A percentile compares a stretch with the other conserved stretches of the same genome.
These are phyloP conservation scores for Candida bentonensis DNA, from an alignment of 805 yeast genomes.

Conservation along the genomic window DNA sequence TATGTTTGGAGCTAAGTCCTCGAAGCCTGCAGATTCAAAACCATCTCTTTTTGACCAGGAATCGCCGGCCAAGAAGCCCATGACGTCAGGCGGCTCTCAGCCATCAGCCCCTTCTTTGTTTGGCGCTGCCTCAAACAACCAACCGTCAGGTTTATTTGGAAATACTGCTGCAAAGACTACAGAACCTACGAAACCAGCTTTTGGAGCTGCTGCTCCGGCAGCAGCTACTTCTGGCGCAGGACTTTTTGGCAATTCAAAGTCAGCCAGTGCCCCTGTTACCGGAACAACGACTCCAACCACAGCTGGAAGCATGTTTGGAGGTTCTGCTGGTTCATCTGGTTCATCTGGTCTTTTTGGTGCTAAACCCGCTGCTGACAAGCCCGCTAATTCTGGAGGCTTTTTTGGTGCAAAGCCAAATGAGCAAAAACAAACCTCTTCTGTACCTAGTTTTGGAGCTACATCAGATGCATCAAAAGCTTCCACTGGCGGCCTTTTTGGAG, in stretches of 20 bases:
- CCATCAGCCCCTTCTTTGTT: constrained; percentile 10
- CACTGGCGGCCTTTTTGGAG: constrained; percentile 9
- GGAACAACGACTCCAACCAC: constrained; percentile 3
- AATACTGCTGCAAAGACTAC: constrained; percentile 4
- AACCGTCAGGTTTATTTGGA: constrained; percentile 9
- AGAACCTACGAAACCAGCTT: constrained; percentile 3
- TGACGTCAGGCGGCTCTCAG: neutral
- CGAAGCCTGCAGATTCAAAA: no score
- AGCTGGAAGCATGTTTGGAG: constrained; percentile 3
- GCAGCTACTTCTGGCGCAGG: constrained; percentile 3
- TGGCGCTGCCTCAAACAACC: constrained; percentile 4
- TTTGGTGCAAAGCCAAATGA: constrained; percentile 7
- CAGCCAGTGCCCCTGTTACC: neutral
- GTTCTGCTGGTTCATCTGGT: neutral
- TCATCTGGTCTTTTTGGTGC: constrained; percentile 12
- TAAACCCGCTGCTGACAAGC: constrained; percentile 4
- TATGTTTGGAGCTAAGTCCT: no score
- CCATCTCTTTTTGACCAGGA: neutral
- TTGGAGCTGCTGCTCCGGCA: neutral
- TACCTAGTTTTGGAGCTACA: constrained; percentile 5
- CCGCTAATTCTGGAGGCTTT: constrained; percentile 6
- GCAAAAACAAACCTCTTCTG: constrained; percentile 3
- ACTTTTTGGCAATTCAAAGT: neutral
- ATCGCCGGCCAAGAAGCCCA: constrained; percentile 1
- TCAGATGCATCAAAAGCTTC: constrained; percentile 4